phyloP scores from a whole-genome alignment of 108 stramenopile genomes.

The Conticribra weissflogii region DNA sequence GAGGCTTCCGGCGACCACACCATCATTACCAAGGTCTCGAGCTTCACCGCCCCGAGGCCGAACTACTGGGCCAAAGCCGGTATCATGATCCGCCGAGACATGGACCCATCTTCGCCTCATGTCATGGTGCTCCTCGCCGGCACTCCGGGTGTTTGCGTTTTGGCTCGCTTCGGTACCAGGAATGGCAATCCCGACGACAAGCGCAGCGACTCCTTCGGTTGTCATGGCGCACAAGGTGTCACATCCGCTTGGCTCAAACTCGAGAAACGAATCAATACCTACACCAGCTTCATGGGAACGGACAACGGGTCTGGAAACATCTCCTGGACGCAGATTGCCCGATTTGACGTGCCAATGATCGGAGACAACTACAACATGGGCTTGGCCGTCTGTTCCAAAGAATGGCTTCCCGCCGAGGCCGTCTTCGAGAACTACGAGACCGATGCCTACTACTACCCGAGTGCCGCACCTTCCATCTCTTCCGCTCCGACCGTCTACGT shows the following conservation, averaged over 20 bases:
- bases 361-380: conserved; percentile 16
- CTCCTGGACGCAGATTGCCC: conserved; percentile 8
- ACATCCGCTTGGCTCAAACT: conserved; percentile 26
- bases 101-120: conserved; percentile 23
- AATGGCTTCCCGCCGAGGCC: conserved; percentile 15
- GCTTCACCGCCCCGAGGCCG: neutral
- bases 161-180: neutral
- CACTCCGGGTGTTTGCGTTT: conserved; percentile 1
- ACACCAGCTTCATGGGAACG: conserved; percentile 10
- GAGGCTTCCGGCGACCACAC: conserved; percentile 15
- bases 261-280: conserved; percentile 27
- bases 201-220: neutral
- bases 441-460: conserved; percentile 28
- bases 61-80: conserved; percentile 31
- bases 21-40: conserved; percentile 13
- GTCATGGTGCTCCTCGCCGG: conserved; percentile 14
- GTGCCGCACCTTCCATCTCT: conserved; percentile 19
- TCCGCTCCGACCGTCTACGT: conserved; percentile 1
- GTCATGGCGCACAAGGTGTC: neutral
- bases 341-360: neutral
- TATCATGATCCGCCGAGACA: conserved; percentile 22
- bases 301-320: conserved; percentile 22
- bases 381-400: conserved; percentile 20
- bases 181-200: neutral
- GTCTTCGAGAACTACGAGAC: conserved; percentile 24